Evolutionary conservation across 192 early-diverging fungal species (phyloP), one percentile per base, ranked within the genome.

Genomic region (Backusella psychrophila): DNA sequence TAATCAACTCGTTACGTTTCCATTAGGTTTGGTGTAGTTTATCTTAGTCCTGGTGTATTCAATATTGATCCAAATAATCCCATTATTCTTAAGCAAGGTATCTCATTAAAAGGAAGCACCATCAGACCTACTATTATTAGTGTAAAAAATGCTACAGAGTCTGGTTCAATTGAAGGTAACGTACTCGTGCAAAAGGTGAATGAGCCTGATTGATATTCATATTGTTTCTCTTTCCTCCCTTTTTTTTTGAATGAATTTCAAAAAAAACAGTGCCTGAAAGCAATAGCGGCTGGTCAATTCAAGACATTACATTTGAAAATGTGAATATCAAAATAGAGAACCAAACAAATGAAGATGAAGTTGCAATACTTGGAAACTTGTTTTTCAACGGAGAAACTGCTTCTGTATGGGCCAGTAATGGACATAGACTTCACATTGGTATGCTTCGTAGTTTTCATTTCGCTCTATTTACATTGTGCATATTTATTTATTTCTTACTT

Each of bases 271-370:
- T 78, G 8, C 72, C 72, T 31, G 31, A 19, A 14, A 63, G 23
- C 17, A 74, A 67, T 42, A 17, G 14, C 38, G 72, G 52, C n/a
- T 78, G 77, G 77, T 69, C 66, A 19, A 78, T 78, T 42, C 23
- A 73, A 19, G 52, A 69, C 29, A 73, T 78, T 35, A 33, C 74
- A 3, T 69, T 78, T 67, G 77, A 78, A 33, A 74, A 78, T 59
- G 72, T 78, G 6, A 78, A 78, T 69, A 74, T 78, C 36, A 12
- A 56, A 23, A 19, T 74, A 15, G 39, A 74, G 1, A 26, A 63
- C 19, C 72, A 78, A n/a, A n/a, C 46, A 33, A 78, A 70, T 56
- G 35, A 53, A 12, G 31, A 74, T 5, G 52, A 52, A 59, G 7
- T 73, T 21, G 29, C 38, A 5, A 31, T 78, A 26, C 44, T 56